Evolutionary conservation across 495 filamentous ascomycete species (phyloP).

Genomic region (Lophiotrema nucula): DNA sequence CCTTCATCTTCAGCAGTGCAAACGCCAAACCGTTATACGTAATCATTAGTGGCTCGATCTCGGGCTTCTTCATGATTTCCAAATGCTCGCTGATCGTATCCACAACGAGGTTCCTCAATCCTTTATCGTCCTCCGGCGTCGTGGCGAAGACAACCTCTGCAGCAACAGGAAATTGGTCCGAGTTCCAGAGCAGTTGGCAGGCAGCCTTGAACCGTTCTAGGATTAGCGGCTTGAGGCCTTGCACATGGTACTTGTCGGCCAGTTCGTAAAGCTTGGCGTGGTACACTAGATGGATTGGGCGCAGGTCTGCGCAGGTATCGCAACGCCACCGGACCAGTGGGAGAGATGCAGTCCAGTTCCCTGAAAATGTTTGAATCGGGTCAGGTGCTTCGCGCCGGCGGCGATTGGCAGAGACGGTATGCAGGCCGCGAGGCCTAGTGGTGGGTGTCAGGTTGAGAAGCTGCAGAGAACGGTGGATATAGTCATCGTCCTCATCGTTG

Average conservation of each 20-base stretch:
- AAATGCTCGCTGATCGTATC: conserved; percentile 1
- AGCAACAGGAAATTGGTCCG: not conserved
- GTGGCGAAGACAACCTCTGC: not conserved
- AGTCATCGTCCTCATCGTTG: not conserved
- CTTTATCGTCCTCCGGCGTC: conserved; percentile 9
- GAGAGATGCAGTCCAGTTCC: no score
- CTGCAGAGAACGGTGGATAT: no score
- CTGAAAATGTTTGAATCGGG: not conserved
- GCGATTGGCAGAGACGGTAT: no score
- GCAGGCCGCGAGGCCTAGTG: no score
- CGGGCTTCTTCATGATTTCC: conserved; percentile 4
- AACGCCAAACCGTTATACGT: conserved; percentile 1
- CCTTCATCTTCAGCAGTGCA: not conserved
- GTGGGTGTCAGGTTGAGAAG: no score
- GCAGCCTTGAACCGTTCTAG: not conserved
- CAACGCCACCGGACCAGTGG: no score
- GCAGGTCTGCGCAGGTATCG: not conserved
- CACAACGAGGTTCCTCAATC: conserved; percentile 10
- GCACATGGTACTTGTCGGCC: conserved; percentile 9
- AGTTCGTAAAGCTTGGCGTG: conserved; percentile 13
- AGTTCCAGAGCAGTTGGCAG: conserved; percentile 2
- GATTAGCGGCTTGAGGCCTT: conserved; percentile 5
- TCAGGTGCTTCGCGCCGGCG: no score
- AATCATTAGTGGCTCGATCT: conserved; percentile 9
- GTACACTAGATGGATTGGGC: not conserved